Evolutionary conservation across 345 rosid species (phyloP).

Genomic region (Eucalyptus albens): DNA sequence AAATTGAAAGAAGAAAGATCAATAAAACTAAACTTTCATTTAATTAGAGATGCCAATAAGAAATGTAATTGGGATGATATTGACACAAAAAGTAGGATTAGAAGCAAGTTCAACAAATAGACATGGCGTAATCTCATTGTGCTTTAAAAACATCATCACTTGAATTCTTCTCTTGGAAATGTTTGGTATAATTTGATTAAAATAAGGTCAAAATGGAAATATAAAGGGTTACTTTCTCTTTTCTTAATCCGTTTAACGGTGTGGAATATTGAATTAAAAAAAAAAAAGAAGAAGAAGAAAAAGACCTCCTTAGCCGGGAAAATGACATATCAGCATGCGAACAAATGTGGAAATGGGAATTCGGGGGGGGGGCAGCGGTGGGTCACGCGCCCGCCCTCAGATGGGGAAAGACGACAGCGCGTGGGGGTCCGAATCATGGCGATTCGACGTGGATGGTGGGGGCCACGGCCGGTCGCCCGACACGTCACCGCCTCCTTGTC

Average conservation of each 20-base stretch:
- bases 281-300: accelerated
- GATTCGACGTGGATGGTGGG: not conserved
- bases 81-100: not conserved
- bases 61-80: too few relatives aligned
- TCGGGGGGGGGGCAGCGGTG: not conserved
- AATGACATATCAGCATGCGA: not conserved
- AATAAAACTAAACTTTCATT: accelerated
- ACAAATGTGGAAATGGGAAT: not conserved
- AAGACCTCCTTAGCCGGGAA: not conserved
- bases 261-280: not conserved
- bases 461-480: not conserved
- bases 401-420: not conserved
- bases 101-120: not conserved
- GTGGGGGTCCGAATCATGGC: not conserved
- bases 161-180: not conserved
- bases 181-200: too few relatives aligned
- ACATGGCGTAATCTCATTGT: not conserved
- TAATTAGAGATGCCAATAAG: accelerated
- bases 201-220: not conserved
- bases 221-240: not conserved
- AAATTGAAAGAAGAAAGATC: not conserved
- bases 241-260: not conserved
- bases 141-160: not conserved
- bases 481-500: not conserved
- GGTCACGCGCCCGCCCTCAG: not conserved